A percentile compares a stretch with the other conserved stretches of the same genome.
Evolutionary conservation across 2,329 filamentous ascomycete species (phyloP).

Genomic region (Metarhizium robertsii): DNA sequence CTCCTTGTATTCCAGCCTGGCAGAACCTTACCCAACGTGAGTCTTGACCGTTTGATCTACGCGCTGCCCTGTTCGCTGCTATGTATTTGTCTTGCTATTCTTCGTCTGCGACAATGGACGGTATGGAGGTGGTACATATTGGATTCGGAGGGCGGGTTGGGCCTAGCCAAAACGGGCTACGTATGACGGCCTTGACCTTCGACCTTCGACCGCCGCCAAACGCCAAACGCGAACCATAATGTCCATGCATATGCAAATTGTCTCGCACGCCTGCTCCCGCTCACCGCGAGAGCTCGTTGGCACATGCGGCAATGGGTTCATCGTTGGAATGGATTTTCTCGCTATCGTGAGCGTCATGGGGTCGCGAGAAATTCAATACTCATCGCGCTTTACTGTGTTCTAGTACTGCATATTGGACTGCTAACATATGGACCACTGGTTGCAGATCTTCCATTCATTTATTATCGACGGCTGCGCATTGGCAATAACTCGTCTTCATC

Average conservation of each 20-base stretch:
- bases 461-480: slow-evolving; percentile 2
- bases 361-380: background rate
- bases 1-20: background rate
- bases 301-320: background rate
- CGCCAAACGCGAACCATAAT: background rate
- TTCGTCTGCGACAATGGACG: slow-evolving; percentile 4
- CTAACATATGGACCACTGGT: slow-evolving; percentile 2
- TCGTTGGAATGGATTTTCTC: background rate
- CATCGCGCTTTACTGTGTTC: background rate
- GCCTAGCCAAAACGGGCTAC: background rate
- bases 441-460: slow-evolving; percentile 9
- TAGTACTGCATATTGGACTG: background rate
- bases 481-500: background rate
- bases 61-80: slow-evolving; percentile 1
- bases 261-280: background rate
- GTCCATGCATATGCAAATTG: background rate
- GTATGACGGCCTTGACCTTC: background rate
- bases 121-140: slow-evolving; percentile 2
- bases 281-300: too few species aligned
- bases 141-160: background rate
- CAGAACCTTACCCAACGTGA: background rate
- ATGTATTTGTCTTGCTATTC: slow-evolving; percentile 3
- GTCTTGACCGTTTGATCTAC: background rate
- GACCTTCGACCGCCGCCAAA: background rate
- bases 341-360: background rate